Evolutionary conservation across 106 monocot genomes (phyloP).

Genomic region (Ottelia alismoides): DNA sequence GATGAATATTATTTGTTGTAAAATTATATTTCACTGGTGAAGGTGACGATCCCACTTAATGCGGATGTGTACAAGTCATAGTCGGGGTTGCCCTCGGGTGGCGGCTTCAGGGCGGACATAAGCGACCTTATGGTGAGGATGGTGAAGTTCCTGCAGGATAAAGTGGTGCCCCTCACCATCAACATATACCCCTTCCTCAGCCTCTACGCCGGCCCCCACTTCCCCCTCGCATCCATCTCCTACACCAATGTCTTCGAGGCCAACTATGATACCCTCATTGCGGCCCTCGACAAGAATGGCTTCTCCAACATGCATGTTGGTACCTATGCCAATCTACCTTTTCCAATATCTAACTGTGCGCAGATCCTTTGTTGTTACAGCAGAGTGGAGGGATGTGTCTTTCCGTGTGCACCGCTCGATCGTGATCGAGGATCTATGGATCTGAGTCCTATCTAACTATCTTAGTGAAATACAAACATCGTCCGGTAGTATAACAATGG

Average conservation of each 20-base stretch:
- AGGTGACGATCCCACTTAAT: slow-evolving; percentile 36
- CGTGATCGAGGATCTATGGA: too few species aligned
- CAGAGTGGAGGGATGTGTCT: too few species aligned
- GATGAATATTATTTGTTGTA: too few species aligned
- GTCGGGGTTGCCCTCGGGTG: slow-evolving; percentile 59
- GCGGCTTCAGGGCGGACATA: slow-evolving; percentile 83
- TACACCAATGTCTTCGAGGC: slow-evolving; percentile 94
- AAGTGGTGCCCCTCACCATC: slow-evolving; percentile 49
- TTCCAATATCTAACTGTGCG: too few species aligned
- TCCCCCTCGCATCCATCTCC: slow-evolving; percentile 60
- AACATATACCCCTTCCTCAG: slow-evolving; percentile 99
- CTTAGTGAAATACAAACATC: too few species aligned
- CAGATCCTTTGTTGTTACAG: too few species aligned
- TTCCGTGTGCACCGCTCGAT: too few species aligned
- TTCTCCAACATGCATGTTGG: slow-evolving; percentile 25
- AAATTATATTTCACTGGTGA: too few species aligned
- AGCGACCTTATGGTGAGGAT: slow-evolving; percentile 58
- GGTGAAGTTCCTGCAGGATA: slow-evolving; percentile 64
- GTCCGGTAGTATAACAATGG: too few species aligned
- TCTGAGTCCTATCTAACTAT: too few species aligned
- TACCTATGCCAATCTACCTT: too few species aligned
- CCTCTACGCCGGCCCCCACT: slow-evolving; percentile 77
- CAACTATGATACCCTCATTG: slow-evolving; percentile 80
- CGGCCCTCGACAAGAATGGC: slow-evolving; percentile 71
- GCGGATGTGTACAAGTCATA: slow-evolving; percentile 75